Conservation (phyloP, 176 grass and related monocot genomes). For the Otatea glauca region DNA sequence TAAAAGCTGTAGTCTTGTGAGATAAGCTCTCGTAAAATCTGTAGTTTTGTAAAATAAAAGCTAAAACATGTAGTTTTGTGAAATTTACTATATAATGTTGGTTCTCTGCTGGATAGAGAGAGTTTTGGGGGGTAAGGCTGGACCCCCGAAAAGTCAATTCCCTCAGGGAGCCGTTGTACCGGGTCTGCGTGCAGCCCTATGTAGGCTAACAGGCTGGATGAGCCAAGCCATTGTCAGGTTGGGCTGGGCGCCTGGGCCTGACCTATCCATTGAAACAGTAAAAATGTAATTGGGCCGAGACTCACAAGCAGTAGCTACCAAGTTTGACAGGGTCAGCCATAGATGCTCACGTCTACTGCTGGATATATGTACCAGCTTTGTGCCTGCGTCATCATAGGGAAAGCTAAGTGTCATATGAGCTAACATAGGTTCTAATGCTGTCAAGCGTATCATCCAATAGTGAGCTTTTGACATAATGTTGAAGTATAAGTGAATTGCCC, state of each 20-base stretch:
- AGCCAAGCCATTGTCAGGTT: not conserved
- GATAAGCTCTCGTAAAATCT: no score
- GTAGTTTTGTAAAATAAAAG: no score
- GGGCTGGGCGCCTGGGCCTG: not conserved
- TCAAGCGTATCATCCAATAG: not conserved
- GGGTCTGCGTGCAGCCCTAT: not conserved
- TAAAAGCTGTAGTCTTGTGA: no score
- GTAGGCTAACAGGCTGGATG: not conserved
- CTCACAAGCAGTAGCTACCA: not conserved
- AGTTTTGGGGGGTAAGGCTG: no score
- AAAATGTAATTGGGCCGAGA: not conserved
- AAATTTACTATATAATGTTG: no score
- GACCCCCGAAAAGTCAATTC: no score
- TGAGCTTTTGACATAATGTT: not conserved
- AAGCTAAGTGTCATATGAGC: not conserved
- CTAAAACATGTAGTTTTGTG: no score
- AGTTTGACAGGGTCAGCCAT: not conserved
- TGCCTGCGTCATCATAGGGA: not conserved
- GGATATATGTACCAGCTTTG: not conserved
- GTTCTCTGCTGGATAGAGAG: no score
- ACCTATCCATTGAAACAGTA: not conserved
- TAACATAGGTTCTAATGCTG: no score
- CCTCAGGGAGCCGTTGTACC: no score
- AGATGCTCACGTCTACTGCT: not conserved
- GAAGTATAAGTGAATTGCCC: no score